These are phyloP conservation scores for Cyanidium caldarium DNA, from an alignment of 23 red algal genomes.

Conservation along the genomic window DNA sequence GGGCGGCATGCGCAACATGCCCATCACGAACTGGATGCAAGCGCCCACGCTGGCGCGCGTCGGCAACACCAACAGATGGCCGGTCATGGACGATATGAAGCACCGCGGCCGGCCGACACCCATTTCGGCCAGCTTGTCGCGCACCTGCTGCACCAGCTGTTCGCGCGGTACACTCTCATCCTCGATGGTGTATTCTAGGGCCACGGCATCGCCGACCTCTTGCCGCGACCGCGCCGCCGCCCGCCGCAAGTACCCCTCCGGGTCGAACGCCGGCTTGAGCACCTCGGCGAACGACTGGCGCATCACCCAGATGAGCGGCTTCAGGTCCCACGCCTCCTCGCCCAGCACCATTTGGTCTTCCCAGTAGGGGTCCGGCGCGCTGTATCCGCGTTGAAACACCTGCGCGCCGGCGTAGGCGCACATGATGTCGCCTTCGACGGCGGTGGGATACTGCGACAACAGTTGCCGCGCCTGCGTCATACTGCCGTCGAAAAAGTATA, in stretches of 20 bases:
- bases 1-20: not conserved
- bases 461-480: not conserved
- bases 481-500: constrained; percentile 1
- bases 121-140: not conserved
- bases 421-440: not conserved
- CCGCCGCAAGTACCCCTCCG: not conserved
- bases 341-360: not conserved
- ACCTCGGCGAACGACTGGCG: not conserved
- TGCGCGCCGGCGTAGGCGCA: not conserved
- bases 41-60: not conserved
- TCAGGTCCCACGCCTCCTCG: not conserved
- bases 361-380: constrained; percentile 1
- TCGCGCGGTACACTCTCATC: not conserved
- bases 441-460: not conserved
- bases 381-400: not conserved
- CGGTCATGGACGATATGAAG: not conserved
- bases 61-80: not conserved
- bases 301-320: constrained; percentile 1
- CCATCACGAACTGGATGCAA: not conserved
- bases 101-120: not conserved
- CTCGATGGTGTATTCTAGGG: not conserved
- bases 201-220: not conserved
- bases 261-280: not conserved
- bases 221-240: too few species aligned
- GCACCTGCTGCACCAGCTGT: not conserved